Percentiles rank a stretch among this genome's conserved stretches.
Conservation (phyloP, 164 flowering plant species). For the Dillenia turbinata region DNA sequence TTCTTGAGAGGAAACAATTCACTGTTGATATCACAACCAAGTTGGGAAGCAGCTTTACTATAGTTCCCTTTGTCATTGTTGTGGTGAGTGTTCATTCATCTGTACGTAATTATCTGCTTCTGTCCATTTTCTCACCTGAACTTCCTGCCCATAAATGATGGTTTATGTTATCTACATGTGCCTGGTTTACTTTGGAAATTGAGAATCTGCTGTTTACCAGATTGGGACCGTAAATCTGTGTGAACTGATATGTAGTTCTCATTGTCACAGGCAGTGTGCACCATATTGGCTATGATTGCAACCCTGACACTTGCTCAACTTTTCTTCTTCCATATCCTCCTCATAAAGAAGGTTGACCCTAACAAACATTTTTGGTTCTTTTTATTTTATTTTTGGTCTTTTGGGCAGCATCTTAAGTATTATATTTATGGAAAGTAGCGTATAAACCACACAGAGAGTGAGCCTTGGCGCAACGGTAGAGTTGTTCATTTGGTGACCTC, state of each 20-base stretch:
- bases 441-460: too few relatives aligned
- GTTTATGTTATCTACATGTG: too few relatives aligned
- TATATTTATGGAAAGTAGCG: not conserved
- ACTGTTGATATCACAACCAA: constrained; percentile 67
- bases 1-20: constrained; percentile 69
- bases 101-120: not conserved
- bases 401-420: not conserved
- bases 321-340: constrained; percentile 96
- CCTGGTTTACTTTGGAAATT: too few relatives aligned
- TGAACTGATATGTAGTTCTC: not conserved
- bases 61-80: constrained; percentile 83
- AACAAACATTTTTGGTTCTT: not conserved
- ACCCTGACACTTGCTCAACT: constrained; percentile 93
- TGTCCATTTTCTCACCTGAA: not conserved
- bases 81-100: constrained; percentile 55
- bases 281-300: constrained; percentile 91
- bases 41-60: constrained; percentile 94
- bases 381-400: not conserved
- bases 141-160: not conserved
- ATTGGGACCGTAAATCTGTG: too few relatives aligned
- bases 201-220: too few relatives aligned
- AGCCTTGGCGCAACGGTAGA: too few relatives aligned
- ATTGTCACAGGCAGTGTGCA: constrained; percentile 70
- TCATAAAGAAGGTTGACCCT: constrained; percentile 73
- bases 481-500: too few relatives aligned